Evolutionary conservation across 2,329 filamentous ascomycete genomes (phyloP), one percentile per base, ranked within the genome.

Genomic region (Trichoderma sp.): DNA sequence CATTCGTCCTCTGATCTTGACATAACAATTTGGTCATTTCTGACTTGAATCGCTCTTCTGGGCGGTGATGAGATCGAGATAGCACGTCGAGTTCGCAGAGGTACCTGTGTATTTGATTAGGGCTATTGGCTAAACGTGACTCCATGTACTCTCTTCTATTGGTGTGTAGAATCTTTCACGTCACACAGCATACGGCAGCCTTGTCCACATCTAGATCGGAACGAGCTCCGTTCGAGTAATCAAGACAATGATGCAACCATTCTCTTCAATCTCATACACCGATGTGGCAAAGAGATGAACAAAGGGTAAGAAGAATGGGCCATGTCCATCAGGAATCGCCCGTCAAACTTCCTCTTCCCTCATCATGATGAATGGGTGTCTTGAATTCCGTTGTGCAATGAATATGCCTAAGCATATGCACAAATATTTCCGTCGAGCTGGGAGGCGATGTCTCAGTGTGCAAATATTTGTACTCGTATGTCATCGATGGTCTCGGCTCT

Each of bases 181-280:
- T 68, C 34, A 60, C 65, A 60, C 65, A 60, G 8, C 65, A 60
- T 58, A 68, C 36, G 65, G 53, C 53, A 60, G 34, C 67, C 67
- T 61, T 32, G 64, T 15, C 21, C 34, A 39, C 47, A 58, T 69
- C n/a, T 32, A 14, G 39, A 32, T 24, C 39, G 51, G 47, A 39
- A 28, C 4, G 34, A 15, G 51, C 51, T 21, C 36, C 57, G 26
- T 51, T 28, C 4, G 32, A 30, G 28, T 47, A 62, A 53, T 53
- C 30, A 26, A 18, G 15, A 53, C 32, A n/a, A 9, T 36, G 6
- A 47, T 56, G 43, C 51, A 43, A 8, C 30, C 11, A 12, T 26
- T 26, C 32, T 21, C 18, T 0, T 21, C 8, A 26, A 30, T 8
- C 15, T 21, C 30, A 15, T 9, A 26, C 47, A 21, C n/a, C 21